Evolutionary conservation across 2,329 filamentous ascomycete genomes (phyloP), one percentile per base, ranked within the genome.

Genomic region (Geosmithia putterillii): DNA sequence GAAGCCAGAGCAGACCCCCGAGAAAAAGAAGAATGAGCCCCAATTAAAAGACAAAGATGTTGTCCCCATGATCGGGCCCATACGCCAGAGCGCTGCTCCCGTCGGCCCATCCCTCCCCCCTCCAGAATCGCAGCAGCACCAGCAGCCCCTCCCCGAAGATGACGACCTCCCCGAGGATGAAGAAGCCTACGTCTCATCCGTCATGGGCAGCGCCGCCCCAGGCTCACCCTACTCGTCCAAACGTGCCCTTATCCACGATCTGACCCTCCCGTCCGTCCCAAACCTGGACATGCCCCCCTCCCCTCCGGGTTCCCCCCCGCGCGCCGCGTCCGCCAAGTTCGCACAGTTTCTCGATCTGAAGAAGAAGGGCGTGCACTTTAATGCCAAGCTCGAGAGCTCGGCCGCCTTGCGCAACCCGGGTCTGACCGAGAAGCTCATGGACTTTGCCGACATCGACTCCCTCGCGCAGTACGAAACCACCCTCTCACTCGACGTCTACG

Each of bases 341-440:
- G 72, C 77, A 48, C 76, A 79, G 46, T 90, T 92, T 50, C 72
- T 90, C 1, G 70, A 76, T 39, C 70, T 90, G n/a, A 92, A 92
- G 64, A 79, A 76, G 54, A 76, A 81, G 48, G 81, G 81, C 4
- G 70, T 80, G 15, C 86, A 92, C 61, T 90, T 90, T 69, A 89
- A 92, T 58, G 69, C 78, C 52, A 80, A 83, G 47, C 66, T 92
- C 8, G 75, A 82, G 32, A 70, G 72, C 45, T 83, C 81, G 1
- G 63, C 74, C 1, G 76, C 82, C 7, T 65, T 89, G 46, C 74
- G 76, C 42, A 90, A 90, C 55, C 86, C 86, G 2, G 75, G 73
- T 37, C 65, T 89, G 43, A 74, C 79, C 60, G 77, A 83, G 48
- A 87, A 85, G 61, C 67, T 90, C 44, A 70, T 87, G 65, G 70